Percentiles rank a stretch among this genome's conserved stretches.
phyloP scores from a whole-genome alignment of 768 basidiomycete species.

The Mycena latifolia region DNA sequence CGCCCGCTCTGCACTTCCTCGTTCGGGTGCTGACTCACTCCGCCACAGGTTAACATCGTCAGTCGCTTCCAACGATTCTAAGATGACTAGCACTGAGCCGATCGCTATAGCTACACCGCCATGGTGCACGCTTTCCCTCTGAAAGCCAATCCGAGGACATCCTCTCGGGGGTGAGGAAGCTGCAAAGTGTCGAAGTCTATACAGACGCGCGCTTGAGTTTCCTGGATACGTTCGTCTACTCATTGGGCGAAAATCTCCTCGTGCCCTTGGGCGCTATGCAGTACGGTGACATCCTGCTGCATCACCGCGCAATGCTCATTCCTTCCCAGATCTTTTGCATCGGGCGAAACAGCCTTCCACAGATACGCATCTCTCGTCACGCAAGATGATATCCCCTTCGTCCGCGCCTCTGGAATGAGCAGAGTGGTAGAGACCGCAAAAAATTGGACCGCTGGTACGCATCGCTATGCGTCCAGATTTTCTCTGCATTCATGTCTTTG shows the following conservation, averaged over 20 bases:
- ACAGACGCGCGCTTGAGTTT: slow-evolving; percentile 66
- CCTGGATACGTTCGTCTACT: slow-evolving; percentile 67
- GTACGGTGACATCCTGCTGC: slow-evolving; percentile 51
- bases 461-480: background rate
- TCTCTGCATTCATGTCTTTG: background rate
- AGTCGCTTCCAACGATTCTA: too few relatives aligned
- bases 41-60: too few relatives aligned
- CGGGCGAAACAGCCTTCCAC: slow-evolving; percentile 63
- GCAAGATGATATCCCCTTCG: slow-evolving; percentile 60
- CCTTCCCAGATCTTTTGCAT: slow-evolving; percentile 40
- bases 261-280: slow-evolving; percentile 75
- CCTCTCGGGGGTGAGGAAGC: slow-evolving; percentile 62
- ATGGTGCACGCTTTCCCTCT: slow-evolving; percentile 85
- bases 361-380: slow-evolving; percentile 67
- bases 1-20: too few relatives aligned
- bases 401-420: slow-evolving; percentile 58
- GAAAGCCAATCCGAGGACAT: slow-evolving; percentile 57
- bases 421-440: slow-evolving; percentile 77
- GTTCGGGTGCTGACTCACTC: too few relatives aligned
- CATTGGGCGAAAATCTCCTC: slow-evolving; percentile 67
- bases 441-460: slow-evolving; percentile 77
- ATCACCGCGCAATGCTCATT: background rate
- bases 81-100: too few relatives aligned
- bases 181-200: slow-evolving; percentile 61
- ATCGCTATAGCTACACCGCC: slow-evolving; percentile 73